Base-by-base conservation (phyloP, 768 basidiomycete genomes). In the Suillus luteus region DNA sequence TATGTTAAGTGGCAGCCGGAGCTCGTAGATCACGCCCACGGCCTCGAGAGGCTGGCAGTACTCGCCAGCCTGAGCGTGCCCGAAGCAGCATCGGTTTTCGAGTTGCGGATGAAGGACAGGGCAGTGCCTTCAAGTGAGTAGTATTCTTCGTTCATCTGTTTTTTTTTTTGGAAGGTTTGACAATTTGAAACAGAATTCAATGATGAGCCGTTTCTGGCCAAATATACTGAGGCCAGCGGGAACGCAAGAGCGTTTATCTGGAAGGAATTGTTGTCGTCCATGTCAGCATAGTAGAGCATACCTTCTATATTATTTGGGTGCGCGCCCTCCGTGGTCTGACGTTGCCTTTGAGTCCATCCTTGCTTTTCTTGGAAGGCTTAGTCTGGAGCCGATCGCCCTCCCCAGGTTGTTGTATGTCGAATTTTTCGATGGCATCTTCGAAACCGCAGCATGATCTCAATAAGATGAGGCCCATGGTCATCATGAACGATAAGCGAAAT, bases 181-280 rank as follows among this genome's bases (percentile, higher is more conserved):
- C 58, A 11, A 11, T 19, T 19, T 44, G 10, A 43, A 43, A 15
- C 65, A 83, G 82, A 60, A 17, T 70, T 75, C 2, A 82, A 77
- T 14, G 94, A 96, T 69, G 89, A 91, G 72, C 66, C 86, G 14
- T 95, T 95, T 78, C 75, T 95, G 71, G 78, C 86, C 9, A 93
- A 92, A 73, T 94, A 91, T 67, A 84, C 85, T 1, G 90, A 93
- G 69, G 84, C 89, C 8, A 83, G 82, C 61, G 94, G 93, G 51
- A 95, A 95, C 73, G 81, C 93, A 14, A 81, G 89, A 64, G 87
- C 90, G 63, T 93, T 96, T 68, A 88, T 92, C 46, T 85, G 85
- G 83, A 85, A 83, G 58, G 89, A 88, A 2, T 68, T 91, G 58
- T 70, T 86, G 70, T 62, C 69, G 61, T 70, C 75, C 52, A 51